Percentiles rank a stretch among this genome's conserved stretches.
Conservation (phyloP, 805 yeast genomes). For the Tetrapisispora pingtungensis region DNA sequence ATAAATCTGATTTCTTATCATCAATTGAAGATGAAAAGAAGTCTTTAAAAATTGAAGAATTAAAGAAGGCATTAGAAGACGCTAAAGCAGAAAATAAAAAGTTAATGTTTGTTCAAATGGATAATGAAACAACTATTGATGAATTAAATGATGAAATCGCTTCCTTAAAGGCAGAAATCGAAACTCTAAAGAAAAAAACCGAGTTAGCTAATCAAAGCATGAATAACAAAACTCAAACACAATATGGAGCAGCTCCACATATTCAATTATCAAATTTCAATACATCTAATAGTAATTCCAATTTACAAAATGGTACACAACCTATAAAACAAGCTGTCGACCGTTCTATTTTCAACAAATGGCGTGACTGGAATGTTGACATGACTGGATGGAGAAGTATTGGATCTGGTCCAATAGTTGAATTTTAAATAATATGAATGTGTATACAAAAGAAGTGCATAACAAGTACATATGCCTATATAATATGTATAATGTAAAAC, state of each 20-base stretch:
- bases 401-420: conserved; percentile 55
- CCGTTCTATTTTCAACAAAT: conserved; percentile 51
- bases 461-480: too few relatives aligned
- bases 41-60: conserved; percentile 25
- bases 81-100: conserved; percentile 28
- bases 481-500: not conserved
- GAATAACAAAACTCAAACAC: not conserved
- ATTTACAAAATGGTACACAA: not conserved
- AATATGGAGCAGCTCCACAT: conserved; percentile 8
- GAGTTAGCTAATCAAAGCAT: not conserved
- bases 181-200: not conserved
- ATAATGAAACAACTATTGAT: conserved; percentile 27
- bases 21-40: conserved; percentile 28
- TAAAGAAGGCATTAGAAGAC: conserved; percentile 33
- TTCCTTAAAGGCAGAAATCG: conserved; percentile 2
- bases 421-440: conserved; percentile 16
- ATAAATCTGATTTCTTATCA: conserved; percentile 22
- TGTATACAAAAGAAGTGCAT: too few relatives aligned
- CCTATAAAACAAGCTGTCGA: conserved; percentile 23
- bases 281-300: not conserved
- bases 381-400: conserved; percentile 73
- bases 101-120: conserved; percentile 27
- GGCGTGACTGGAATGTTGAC: conserved; percentile 82
- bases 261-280: conserved; percentile 9
- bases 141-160: conserved; percentile 31